phyloP scores from a whole-genome alignment of 2,329 filamentous ascomycete species.

The Arthrobotrys sinensis region DNA sequence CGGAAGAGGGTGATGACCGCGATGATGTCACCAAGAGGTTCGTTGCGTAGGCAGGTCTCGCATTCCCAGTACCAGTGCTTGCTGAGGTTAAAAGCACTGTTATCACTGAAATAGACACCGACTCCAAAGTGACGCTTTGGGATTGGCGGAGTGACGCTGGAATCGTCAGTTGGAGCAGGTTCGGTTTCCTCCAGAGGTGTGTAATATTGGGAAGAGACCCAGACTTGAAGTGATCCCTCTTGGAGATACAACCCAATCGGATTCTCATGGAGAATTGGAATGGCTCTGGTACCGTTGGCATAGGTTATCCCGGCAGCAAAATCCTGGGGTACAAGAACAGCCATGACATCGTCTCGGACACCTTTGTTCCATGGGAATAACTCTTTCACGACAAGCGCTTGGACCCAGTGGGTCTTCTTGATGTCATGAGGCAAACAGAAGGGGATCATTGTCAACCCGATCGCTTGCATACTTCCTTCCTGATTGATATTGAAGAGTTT shows the following conservation, averaged over 20 bases:
- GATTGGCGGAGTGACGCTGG: background rate
- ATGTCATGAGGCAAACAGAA: slow-evolving; percentile 46
- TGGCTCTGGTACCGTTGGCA: slow-evolving; percentile 3
- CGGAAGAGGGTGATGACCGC: slow-evolving; percentile 30
- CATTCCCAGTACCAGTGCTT: slow-evolving; percentile 40
- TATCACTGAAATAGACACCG: slow-evolving; percentile 42
- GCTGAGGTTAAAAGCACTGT: slow-evolving; percentile 30
- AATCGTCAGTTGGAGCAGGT: background rate
- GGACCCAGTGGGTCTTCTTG: slow-evolving; percentile 47
- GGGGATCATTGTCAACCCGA: slow-evolving; percentile 50
- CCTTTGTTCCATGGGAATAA: slow-evolving; percentile 43
- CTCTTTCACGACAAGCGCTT: slow-evolving; percentile 45
- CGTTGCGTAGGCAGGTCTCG: slow-evolving; percentile 32
- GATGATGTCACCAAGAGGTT: slow-evolving; percentile 45
- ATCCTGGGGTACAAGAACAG: slow-evolving; percentile 23
- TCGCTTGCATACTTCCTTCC: slow-evolving; percentile 40
- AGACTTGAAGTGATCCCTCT: slow-evolving; percentile 50
- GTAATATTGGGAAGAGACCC: slow-evolving; percentile 30
- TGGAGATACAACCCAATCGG: slow-evolving; percentile 34
- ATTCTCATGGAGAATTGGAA: slow-evolving; percentile 32
- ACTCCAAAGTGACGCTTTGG: slow-evolving; percentile 13
- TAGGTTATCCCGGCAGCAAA: slow-evolving; percentile 37
- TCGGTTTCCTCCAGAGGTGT: background rate
- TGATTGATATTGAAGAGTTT: slow-evolving; percentile 38
- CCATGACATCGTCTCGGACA: slow-evolving; percentile 34